phyloP scores from a whole-genome alignment of 179 eudicot species.

The Drosera spatulata region DNA sequence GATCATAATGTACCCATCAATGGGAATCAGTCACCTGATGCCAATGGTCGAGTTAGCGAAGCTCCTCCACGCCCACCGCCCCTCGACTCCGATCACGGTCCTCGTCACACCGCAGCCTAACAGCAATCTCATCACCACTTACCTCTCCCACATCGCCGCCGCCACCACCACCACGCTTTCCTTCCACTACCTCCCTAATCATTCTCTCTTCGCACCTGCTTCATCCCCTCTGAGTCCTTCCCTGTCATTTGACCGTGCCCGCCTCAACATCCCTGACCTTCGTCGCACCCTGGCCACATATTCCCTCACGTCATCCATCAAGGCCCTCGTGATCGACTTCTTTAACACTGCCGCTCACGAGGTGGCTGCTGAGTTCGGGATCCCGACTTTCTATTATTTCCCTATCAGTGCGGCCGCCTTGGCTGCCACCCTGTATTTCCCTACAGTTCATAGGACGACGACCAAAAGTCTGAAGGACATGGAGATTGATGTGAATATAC shows the following conservation, averaged over 20 bases:
- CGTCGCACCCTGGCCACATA: not conserved
- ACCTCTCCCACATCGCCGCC: conserved; percentile 16
- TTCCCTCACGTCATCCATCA: not conserved
- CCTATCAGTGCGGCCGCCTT: conserved; percentile 2
- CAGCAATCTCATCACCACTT: not conserved
- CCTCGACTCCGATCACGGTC: not conserved
- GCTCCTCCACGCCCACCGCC: conserved; percentile 1
- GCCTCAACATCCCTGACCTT: conserved; percentile 2
- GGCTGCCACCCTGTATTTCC: conserved; percentile 3
- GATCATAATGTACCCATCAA: conserved; percentile 1
- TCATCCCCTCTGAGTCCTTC: not conserved
- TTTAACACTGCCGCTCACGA: conserved; percentile 3
- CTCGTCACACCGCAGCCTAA: conserved; percentile 4
- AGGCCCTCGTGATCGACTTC: conserved; percentile 3
- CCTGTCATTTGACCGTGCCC: not conserved
- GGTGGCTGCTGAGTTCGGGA: not conserved
- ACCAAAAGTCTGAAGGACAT: not conserved
- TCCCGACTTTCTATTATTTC: conserved; percentile 4
- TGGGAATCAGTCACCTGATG: conserved; percentile 5
- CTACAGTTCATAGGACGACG: not conserved
- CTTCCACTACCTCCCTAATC: conserved; percentile 29
- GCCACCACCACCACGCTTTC: conserved; percentile 23
- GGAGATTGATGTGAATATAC: conserved; percentile 4
- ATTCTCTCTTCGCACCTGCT: not conserved
- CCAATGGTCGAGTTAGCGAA: conserved; percentile 6